Evolutionary conservation across 1,284 basidiomycete species (phyloP).

Genomic region (Ganoderma lingzhi): DNA sequence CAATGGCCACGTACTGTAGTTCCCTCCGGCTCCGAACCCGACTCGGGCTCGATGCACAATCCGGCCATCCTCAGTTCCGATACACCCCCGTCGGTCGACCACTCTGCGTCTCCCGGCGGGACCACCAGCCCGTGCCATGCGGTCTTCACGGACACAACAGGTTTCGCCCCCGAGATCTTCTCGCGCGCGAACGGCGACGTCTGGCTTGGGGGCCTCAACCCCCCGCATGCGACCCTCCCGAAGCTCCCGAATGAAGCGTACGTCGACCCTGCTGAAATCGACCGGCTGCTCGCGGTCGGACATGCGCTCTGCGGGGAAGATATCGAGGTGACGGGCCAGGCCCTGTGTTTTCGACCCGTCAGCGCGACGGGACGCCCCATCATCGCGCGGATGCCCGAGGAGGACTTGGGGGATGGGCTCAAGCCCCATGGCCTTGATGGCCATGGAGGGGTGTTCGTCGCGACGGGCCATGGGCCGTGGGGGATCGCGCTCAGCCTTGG

Average conservation of each 20-base stretch:
- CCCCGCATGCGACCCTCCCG: slow-evolving; percentile 39
- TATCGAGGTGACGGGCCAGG: slow-evolving; percentile 36
- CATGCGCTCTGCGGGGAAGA: slow-evolving; percentile 38
- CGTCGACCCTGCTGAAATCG: slow-evolving; percentile 29
- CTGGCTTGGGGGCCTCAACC: slow-evolving; percentile 48
- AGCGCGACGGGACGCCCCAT: slow-evolving; percentile 42
- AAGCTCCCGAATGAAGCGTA: slow-evolving; percentile 37
- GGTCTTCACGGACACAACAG: slow-evolving; percentile 42
- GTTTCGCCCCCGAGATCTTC: slow-evolving; percentile 48
- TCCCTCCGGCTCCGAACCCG: slow-evolving; percentile 8
- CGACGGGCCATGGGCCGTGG: slow-evolving; percentile 49
- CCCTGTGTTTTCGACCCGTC: slow-evolving; percentile 47
- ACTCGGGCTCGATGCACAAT: slow-evolving; percentile 8
- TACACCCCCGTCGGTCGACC: slow-evolving; percentile 11
- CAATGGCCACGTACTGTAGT: slow-evolving; percentile 37
- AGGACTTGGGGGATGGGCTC: slow-evolving; percentile 39
- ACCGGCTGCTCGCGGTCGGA: slow-evolving; percentile 37
- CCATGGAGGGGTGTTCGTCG: slow-evolving; percentile 41
- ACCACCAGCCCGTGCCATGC: slow-evolving; percentile 40
- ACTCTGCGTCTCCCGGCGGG: slow-evolving; percentile 11
- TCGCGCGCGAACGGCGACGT: slow-evolving; percentile 44
- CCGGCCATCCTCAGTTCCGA: not conserved
- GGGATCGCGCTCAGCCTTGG: slow-evolving; percentile 47
- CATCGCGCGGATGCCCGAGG: slow-evolving; percentile 40
- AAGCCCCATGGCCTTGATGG: slow-evolving; percentile 29